Evolutionary conservation across 2,329 filamentous ascomycete genomes (phyloP).

Genomic region (Botryotinia narcissicola): DNA sequence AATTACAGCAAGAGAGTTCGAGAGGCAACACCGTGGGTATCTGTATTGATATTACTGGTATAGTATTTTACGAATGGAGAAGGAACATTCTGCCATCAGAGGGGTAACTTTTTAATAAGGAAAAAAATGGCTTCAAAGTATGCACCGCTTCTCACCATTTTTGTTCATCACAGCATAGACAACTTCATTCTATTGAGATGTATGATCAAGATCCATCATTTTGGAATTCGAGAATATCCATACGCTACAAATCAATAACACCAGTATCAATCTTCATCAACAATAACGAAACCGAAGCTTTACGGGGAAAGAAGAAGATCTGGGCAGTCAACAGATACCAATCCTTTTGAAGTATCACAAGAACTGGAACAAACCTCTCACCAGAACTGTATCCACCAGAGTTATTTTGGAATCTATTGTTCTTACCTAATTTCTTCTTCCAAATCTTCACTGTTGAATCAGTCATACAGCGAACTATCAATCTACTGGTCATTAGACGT

Average conservation of each 20-base stretch:
- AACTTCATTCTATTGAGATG: constrained; percentile 26
- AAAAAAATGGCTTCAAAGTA: constrained; percentile 19
- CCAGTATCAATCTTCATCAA: not conserved
- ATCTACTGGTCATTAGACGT: constrained; percentile 7
- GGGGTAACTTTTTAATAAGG: not conserved
- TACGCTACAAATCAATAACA: not conserved
- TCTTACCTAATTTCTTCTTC: not conserved
- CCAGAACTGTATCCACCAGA: not conserved
- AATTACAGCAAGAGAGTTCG: not conserved
- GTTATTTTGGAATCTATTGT: not conserved
- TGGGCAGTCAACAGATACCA: not conserved
- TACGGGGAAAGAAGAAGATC: not conserved
- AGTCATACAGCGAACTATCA: not conserved
- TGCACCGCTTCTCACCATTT: constrained; percentile 24
- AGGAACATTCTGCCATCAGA: constrained; percentile 18
- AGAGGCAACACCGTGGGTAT: too few relatives aligned
- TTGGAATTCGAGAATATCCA: not conserved
- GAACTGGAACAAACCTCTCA: not conserved
- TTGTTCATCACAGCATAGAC: constrained; percentile 33
- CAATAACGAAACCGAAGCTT: not conserved
- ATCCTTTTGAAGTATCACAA: not conserved
- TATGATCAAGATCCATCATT: constrained; percentile 23
- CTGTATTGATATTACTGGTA: not conserved
- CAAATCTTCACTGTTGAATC: not conserved
- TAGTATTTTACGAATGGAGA: constrained; percentile 26